Conservation (phyloP, 352 stramenopile genomes). For the Peronospora belbahrii region DNA sequence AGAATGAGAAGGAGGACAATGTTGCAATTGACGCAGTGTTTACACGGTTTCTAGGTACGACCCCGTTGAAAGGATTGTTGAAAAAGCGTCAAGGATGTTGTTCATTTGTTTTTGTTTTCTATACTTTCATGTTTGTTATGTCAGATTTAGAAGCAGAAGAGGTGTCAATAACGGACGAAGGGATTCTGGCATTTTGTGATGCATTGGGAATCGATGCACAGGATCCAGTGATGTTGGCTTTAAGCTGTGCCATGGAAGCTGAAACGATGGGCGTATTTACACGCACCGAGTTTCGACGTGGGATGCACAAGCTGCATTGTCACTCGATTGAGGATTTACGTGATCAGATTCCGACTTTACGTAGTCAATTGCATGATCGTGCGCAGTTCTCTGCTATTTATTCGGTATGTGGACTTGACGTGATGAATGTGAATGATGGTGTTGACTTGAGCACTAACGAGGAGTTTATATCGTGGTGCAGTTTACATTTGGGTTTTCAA, state of each 20-base stretch:
- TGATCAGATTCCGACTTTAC: slow-evolving; percentile 41
- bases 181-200: slow-evolving; percentile 67
- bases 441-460: background rate
- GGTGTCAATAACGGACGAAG: slow-evolving; percentile 71
- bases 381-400: slow-evolving; percentile 73
- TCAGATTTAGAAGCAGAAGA: slow-evolving; percentile 45
- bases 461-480: slow-evolving; percentile 12
- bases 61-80: background rate
- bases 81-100: background rate
- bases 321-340: slow-evolving; percentile 46
- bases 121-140: slow-evolving; percentile 20
- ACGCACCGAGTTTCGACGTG: slow-evolving; percentile 56
- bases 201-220: slow-evolving; percentile 64
- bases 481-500: slow-evolving; percentile 80
- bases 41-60: slow-evolving; percentile 51
- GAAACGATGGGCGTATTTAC: slow-evolving; percentile 75
- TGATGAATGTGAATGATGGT: background rate
- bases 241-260: slow-evolving; percentile 76
- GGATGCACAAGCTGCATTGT: slow-evolving; percentile 66
- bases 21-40: slow-evolving; percentile 49
- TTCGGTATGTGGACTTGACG: slow-evolving; percentile 35
- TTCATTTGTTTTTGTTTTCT: background rate
- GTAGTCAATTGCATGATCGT: slow-evolving; percentile 36
- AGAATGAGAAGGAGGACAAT: slow-evolving; percentile 26
- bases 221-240: slow-evolving; percentile 70